Evolutionary conservation across 2,329 filamentous ascomycete genomes (phyloP), one percentile per base, ranked within the genome.

Genomic region (Nigrograna mackinnonii): DNA sequence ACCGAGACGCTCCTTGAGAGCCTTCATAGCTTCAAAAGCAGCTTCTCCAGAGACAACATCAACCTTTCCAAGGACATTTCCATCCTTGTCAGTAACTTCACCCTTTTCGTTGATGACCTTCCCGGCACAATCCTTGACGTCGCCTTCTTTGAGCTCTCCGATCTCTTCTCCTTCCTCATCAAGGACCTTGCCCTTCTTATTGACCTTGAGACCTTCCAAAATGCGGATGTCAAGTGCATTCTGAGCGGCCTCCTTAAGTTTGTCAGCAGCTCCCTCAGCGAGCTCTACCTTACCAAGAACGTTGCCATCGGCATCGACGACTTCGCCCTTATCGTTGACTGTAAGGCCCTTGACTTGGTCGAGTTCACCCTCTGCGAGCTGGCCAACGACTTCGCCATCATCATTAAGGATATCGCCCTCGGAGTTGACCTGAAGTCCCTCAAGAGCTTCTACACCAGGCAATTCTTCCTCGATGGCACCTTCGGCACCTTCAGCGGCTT

Each of bases 131-230:
- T 71, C 57, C 30, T 62, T 57, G 41, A 66, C 44, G 24, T 77
- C 74, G 30, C 75, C 75, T 28, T 77, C 73, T 39, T 63, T 67
- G 37, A 78, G 69, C 60, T 77, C 70, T 30, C 75, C 75, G 50
- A 78, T 76, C 53, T 73, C 70, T 48, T 78, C 75, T 19, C 75
- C 75, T 37, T 78, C 75, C 32, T 73, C 70, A 45, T 77, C 71
- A 35, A 78, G 69, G 39, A 78, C 66, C 64, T 75, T 75, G 64
- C 75, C 74, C 68, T 80, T 80, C 69, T 79, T 80, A 67, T 80
- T 80, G 64, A 80, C 72, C 62, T 79, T 79, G 40, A 76, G 68
- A 54, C 78, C 74, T 57, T 79, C 67, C 35, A 79, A 55, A 55
- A 77, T 77, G 42, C 73, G 67, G 32, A 74, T 60, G 49, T 76